Evolutionary conservation across 192 early-diverging fungal species (phyloP), one percentile per base, ranked within the genome.

Genomic region (Coemansia sp.): DNA sequence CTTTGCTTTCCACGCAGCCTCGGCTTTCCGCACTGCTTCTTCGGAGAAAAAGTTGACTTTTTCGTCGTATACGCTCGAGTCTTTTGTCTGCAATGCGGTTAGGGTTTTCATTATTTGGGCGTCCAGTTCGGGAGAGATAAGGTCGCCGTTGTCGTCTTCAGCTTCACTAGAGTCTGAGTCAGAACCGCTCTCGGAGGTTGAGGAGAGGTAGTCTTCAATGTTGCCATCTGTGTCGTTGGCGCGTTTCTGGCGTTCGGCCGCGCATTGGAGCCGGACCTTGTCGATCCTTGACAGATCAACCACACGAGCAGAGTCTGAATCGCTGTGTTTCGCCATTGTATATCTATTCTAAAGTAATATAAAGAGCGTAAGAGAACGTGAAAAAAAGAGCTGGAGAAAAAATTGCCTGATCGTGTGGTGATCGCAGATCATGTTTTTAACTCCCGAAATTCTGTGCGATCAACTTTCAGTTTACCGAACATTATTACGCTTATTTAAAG

Each of bases 41-140:
- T 72, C 86, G 19, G 78, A 85, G 70, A 96, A 98, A 78, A 98
- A 96, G 48, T 83, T 83, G 6, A 82, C 78, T 0, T 76, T 82
- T 2, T 85, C 71, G 57, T 97, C 87, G 71, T 98, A 98, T 0
- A 98, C 89, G 66, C 86, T 83, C 27, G 88, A 87, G 59, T 94
- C 88, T 47, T 90, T 88, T 14, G 82, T 72, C 2, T 87, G 85
- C 53, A 98, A 91, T 24, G 90, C 79, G 0, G 86, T 86, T 62
- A 97, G 92, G 1, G 96, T 95, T 59, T 90, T 90, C 86, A 98
- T 85, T 59, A 98, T 97, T 74, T 96, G 92, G 6, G 87, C 90
- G 62, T 98, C 95, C 8, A 97, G 70, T 27, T 90, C 92, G 5
- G 94, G 92, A 5, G 95, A 95, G 8, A 94, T 80, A 21, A 97